Evolutionary conservation across 2,329 filamentous ascomycete genomes (phyloP), one percentile per base, ranked within the genome.

Genomic region (Colletotrichum agaves): DNA sequence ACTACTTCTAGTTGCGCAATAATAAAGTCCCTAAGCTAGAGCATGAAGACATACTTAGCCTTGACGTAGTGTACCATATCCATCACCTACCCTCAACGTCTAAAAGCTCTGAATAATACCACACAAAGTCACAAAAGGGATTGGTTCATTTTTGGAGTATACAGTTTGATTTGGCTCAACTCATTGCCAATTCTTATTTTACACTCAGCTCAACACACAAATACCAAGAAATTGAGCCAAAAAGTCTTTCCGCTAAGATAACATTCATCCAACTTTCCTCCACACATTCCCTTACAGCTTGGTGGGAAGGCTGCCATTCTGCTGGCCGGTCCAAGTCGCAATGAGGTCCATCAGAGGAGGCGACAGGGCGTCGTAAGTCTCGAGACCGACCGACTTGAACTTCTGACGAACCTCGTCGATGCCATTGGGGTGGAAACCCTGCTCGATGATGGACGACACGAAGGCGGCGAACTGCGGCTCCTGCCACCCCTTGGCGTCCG

Each of bases 381-480:
- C 81, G 56, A 92, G 77, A 0, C 89, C 89, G 17, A 85, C 71
- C 2, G 75, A 73, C 78, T 82, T 83, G 66, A 91, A 82, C 75
- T 82, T 84, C 2, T 67, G 71, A 46, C 89, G 81, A 3, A 91
- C 85, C 17, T 81, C 83, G 55, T 82, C 83, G 72, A 90, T 89
- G 39, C 81, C 79, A 15, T 78, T 75, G 0, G 88, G 85, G 52
- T 84, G 77, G 72, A 87, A 90, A 1, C 89, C 90, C 74, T 91
- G 88, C 84, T 91, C 89, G 67, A 91, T 90, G 66, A 91, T 87
- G 63, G 85, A 89, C 39, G 85, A 88, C 43, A 91, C 88, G 68
- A 91, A 92, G 0, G 85, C 90, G 2, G 89, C 89, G 71, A 91
- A 92, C 74, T 91, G 89, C 6, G 88, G 88, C 79, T 90, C 89